phyloP scores from a whole-genome alignment of 164 flowering plant species.

The Nymphaea thermarum region DNA sequence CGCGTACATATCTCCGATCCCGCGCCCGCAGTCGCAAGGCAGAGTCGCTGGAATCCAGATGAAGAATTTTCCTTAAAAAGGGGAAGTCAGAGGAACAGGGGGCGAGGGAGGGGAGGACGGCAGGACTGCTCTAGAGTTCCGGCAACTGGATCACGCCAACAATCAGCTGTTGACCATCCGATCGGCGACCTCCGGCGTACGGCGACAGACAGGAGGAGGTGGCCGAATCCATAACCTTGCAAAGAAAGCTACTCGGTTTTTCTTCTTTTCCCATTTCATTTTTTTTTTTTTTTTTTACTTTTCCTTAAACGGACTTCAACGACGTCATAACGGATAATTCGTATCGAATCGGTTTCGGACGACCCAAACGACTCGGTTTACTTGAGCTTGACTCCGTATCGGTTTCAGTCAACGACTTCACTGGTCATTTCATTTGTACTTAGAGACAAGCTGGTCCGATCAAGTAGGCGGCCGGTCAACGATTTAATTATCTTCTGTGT shows the following conservation, averaged over 20 bases:
- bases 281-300: too few relatives aligned
- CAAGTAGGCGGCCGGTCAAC: too few relatives aligned
- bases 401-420: too few relatives aligned
- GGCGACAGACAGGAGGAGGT: not conserved
- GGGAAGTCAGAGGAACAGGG: not conserved
- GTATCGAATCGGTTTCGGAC: too few relatives aligned
- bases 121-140: not conserved
- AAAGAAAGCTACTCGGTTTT: not conserved
- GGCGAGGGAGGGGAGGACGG: not conserved
- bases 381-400: too few relatives aligned
- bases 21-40: not conserved
- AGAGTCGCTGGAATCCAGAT: not conserved
- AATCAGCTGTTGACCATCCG: not conserved
- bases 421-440: too few relatives aligned
- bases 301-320: not conserved
- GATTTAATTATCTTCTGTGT: too few relatives aligned
- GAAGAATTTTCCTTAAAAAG: too few relatives aligned
- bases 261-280: not conserved
- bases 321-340: not conserved
- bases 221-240: not conserved
- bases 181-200: not conserved
- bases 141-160: not conserved
- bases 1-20: constrained; percentile 47
- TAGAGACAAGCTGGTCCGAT: too few relatives aligned
- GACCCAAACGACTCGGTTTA: too few relatives aligned